These are phyloP conservation scores for Grifola frondosa DNA, from an alignment of 1,284 basidiomycete genomes.

Conservation along the genomic window DNA sequence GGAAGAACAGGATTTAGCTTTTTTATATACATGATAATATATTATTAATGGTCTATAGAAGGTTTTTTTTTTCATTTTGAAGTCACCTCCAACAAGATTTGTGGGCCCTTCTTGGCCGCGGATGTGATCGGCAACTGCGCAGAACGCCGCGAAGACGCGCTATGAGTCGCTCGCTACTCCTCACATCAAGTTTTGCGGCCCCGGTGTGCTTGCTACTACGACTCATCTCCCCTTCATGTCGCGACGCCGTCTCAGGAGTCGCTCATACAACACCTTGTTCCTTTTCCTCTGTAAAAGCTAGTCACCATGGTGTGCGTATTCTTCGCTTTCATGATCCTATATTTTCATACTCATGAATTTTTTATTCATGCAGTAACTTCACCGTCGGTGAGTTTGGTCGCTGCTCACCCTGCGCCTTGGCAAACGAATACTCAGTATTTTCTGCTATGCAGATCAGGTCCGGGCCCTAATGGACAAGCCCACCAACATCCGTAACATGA, in stretches of 20 bases:
- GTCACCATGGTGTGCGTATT: conserved; percentile 74
- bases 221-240: conserved; percentile 24
- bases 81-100: no score
- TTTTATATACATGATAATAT: no score
- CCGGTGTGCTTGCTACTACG: conserved; percentile 29
- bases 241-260: conserved; percentile 27
- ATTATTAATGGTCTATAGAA: no score
- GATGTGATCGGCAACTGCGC: no score
- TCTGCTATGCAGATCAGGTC: conserved; percentile 86
- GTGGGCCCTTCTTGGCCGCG: no score
- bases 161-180: no score
- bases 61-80: no score
- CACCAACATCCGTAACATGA: conserved; percentile 98
- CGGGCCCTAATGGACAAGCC: conserved; percentile 87
- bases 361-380: conserved; percentile 72
- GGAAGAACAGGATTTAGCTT: no score
- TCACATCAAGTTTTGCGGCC: conserved; percentile 28
- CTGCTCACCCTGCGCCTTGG: no score
- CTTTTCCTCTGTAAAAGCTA: conserved; percentile 42
- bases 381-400: conserved; percentile 70
- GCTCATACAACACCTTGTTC: conserved; percentile 21
- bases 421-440: no score
- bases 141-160: no score
- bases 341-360: conserved; percentile 41
- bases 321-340: conserved; percentile 14